phyloP scores from a whole-genome alignment of 345 rosid genomes.

The Arabidopsis suecica region DNA sequence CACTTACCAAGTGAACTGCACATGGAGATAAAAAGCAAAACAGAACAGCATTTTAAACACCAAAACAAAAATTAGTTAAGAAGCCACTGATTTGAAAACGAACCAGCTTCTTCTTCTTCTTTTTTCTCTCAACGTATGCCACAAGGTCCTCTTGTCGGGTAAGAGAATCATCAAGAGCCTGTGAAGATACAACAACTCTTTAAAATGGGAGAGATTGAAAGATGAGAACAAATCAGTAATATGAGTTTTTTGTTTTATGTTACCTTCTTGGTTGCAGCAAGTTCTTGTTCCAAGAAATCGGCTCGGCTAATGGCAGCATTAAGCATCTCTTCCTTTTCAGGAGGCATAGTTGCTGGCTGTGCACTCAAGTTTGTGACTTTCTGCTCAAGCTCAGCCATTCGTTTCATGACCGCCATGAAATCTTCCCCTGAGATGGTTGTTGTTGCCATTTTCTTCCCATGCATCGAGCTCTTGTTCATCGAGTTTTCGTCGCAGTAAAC shows the following conservation, averaged over 20 bases:
- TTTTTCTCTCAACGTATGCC: slow-evolving; percentile 73
- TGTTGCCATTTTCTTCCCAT: slow-evolving; percentile 31
- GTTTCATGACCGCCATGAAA: slow-evolving; percentile 57
- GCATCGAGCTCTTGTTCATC: slow-evolving; percentile 38
- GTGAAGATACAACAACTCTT: not conserved
- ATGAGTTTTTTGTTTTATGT: not conserved
- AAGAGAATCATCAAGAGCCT: slow-evolving; percentile 78
- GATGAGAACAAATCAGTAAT: not conserved
- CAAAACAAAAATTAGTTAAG: not conserved
- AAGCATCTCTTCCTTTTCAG: slow-evolving; percentile 76
- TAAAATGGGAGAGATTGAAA: too few relatives aligned
- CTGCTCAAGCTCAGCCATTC: slow-evolving; percentile 75
- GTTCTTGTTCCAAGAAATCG: slow-evolving; percentile 70
- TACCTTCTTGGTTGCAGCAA: slow-evolving; percentile 75
- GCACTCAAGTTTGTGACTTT: slow-evolving; percentile 53
- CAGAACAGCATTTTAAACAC: not conserved
- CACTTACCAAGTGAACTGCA: slow-evolving; percentile 19
- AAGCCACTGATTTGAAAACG: not conserved
- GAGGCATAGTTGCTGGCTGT: slow-evolving; percentile 59
- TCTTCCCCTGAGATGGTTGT: slow-evolving; percentile 53
- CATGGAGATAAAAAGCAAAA: not conserved
- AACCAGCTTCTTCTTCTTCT: slow-evolving; percentile 73
- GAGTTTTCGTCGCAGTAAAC: slow-evolving; percentile 47
- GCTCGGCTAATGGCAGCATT: slow-evolving; percentile 61
- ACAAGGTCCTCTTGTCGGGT: slow-evolving; percentile 65